Percentiles rank a stretch among this genome's conserved stretches.
phyloP scores from a whole-genome alignment of 768 basidiomycete genomes.

The Leucosporidium creatinivorum region DNA sequence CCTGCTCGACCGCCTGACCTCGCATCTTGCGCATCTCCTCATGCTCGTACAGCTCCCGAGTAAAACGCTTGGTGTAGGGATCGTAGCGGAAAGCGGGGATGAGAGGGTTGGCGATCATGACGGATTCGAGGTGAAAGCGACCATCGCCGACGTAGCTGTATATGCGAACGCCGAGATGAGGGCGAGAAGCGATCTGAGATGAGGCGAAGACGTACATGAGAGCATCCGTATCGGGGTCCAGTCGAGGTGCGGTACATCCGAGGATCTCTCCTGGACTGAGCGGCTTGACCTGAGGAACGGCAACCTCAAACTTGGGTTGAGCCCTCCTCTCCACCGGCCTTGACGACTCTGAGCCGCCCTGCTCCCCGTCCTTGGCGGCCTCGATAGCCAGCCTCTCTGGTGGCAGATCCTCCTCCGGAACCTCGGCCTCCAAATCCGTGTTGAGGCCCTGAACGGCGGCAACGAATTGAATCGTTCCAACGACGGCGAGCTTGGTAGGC shows the following conservation, averaged over 20 bases:
- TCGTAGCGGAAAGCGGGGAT: slow-evolving; percentile 97
- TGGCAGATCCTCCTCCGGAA: slow-evolving; percentile 2
- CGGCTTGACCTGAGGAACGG: slow-evolving; percentile 80
- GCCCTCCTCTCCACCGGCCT: slow-evolving; percentile 43
- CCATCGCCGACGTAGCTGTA: slow-evolving; percentile 84
- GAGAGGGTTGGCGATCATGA: slow-evolving; percentile 97
- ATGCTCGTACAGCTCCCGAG: slow-evolving; percentile 84
- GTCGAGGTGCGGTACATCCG: slow-evolving; percentile 86
- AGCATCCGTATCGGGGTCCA: slow-evolving; percentile 67
- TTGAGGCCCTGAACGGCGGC: slow-evolving; percentile 81
- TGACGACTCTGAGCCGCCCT: background rate
- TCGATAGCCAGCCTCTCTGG: slow-evolving; percentile 25
- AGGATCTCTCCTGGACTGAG: slow-evolving; percentile 93
- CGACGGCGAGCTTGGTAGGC: slow-evolving; percentile 60
- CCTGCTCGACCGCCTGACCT: slow-evolving; percentile 65
- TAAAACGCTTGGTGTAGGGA: slow-evolving; percentile 95
- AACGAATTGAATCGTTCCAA: slow-evolving; percentile 97
- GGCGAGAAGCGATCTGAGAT: background rate
- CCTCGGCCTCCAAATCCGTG: slow-evolving; percentile 54
- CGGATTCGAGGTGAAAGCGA: slow-evolving; percentile 93
- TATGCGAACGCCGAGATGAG: background rate
- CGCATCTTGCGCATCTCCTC: slow-evolving; percentile 71
- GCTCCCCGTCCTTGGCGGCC: background rate
- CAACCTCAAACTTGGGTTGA: slow-evolving; percentile 60
- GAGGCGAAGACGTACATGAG: slow-evolving; percentile 58